Base-by-base conservation (phyloP, 108 stramenopile species). In the Skeletonema menzelii region DNA sequence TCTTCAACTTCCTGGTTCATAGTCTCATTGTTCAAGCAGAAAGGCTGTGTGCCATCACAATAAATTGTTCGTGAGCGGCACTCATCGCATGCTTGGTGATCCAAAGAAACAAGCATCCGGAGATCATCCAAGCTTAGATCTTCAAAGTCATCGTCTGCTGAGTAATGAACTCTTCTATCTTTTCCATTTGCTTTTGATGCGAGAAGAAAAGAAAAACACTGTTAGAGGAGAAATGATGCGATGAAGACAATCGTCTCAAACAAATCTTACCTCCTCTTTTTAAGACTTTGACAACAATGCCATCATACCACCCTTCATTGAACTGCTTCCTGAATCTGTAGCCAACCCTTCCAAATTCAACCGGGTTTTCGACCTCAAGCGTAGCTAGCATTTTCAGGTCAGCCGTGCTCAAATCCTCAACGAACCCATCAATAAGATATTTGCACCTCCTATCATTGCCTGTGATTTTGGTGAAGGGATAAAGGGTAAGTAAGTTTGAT, bases 61-160 rank as follows among this genome's bases (percentile, higher is more conserved):
- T 53, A 53, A 24, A 53, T 53, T n/a, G 8, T 53, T 53, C 49
- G 15, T 53, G 49, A 53, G 19, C 49, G 49, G 49, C 49, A 53
- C n/a, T 53, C 49, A 10, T 53, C 22, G 49, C 49, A 53, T 53
- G 49, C 49, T 10, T 22, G 19, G 1, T 53, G 49, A 10, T 53
- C 49, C 49, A 22, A 53, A 24, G 22, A 22, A 53, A 22, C 49
- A 59, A 70, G 56, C 58, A 24, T 70, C 17, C 32, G 69, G 17
- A 70, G 69, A 42, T 70, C 69, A 15, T 53, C 56, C 35, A 70
- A 40, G 22, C 69, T 70, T 0, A 70, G 58, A 38, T 70, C 69
- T 56, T 70, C 69, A 56, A 70, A 59, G 69, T 70, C 69, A 24
- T 70, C 69, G 31, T 70, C 69, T 42, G 31, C 69, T 3, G 69